These are phyloP conservation scores for Miscanthus lutarioriparius DNA, from an alignment of 176 grass and related monocot species.

Conservation along the genomic window DNA sequence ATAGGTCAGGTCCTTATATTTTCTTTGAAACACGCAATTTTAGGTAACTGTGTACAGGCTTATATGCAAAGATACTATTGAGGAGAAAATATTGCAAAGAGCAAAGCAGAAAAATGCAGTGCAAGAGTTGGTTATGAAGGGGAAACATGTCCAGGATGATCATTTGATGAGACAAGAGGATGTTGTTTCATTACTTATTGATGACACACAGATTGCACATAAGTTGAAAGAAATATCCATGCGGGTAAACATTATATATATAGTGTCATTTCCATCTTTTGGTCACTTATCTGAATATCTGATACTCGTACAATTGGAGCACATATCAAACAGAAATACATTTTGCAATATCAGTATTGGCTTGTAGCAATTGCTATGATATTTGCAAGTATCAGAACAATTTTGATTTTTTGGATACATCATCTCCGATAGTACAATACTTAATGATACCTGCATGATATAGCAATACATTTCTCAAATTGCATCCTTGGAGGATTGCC, in stretches of 20 bases:
- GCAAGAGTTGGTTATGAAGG: conserved; percentile 98
- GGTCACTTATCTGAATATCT: conserved; percentile 10
- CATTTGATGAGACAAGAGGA: conserved; percentile 97
- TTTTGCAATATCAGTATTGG: background rate
- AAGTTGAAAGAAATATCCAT: conserved; percentile 95
- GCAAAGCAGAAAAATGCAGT: conserved; percentile 98
- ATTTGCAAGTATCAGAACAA: background rate
- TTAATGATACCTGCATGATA: background rate
- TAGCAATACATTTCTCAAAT: background rate
- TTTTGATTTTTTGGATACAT: background rate
- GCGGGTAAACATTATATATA: conserved; percentile 56
- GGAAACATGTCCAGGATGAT: conserved; percentile 86
- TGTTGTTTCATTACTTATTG: conserved; percentile 94
- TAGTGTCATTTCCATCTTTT: conserved; percentile 29
- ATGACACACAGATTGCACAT: conserved; percentile 84
- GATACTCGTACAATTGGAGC: background rate
- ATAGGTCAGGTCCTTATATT: conserved; percentile 29
- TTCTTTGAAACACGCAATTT: conserved; percentile 39
- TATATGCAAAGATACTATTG: conserved; percentile 98
- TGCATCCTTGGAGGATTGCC: background rate
- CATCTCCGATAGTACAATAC: background rate
- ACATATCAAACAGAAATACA: background rate
- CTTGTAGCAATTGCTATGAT: background rate
- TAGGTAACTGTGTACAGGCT: conserved; percentile 98
- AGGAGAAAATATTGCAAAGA: conserved; percentile 98